Conservation (phyloP, 805 yeast genomes). For the Priceomyces castillae region DNA sequence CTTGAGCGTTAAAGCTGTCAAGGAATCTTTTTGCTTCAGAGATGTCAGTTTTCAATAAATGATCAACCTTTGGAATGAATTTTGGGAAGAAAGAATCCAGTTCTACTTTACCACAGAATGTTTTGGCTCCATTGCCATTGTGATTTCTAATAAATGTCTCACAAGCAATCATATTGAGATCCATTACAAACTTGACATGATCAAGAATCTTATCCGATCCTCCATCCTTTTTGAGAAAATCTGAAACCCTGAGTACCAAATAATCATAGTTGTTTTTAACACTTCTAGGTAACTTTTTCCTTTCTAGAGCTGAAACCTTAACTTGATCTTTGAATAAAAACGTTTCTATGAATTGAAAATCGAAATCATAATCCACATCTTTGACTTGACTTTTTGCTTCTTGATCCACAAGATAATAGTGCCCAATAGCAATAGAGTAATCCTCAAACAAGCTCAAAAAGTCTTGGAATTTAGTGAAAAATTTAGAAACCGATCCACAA, state of each 20-base stretch:
- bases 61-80: slow-evolving; percentile 32
- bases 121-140: slow-evolving; percentile 20
- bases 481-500: slow-evolving; percentile 57
- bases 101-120: slow-evolving; percentile 23
- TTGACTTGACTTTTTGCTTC: slow-evolving; percentile 24
- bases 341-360: slow-evolving; percentile 19
- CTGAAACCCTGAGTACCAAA: slow-evolving; percentile 34
- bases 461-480: slow-evolving; percentile 46
- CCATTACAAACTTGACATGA: slow-evolving; percentile 24
- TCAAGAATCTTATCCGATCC: slow-evolving; percentile 13
- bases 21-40: slow-evolving; percentile 40
- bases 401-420: slow-evolving; percentile 19
- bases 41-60: slow-evolving; percentile 32
- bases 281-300: slow-evolving; percentile 23
- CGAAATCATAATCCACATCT: slow-evolving; percentile 17
- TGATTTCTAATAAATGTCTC: slow-evolving; percentile 34
- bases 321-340: slow-evolving; percentile 26
- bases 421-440: slow-evolving; percentile 38
- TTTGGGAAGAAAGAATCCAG: slow-evolving; percentile 39
- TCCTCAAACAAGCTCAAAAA: slow-evolving; percentile 40
- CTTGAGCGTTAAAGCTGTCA: slow-evolving; percentile 30
- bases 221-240: slow-evolving; percentile 23
- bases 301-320: slow-evolving; percentile 27
- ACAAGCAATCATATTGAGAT: slow-evolving; percentile 38
- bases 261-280: slow-evolving; percentile 43